These are phyloP conservation scores for Danielia reshetovae DNA, from an alignment of 805 yeast genomes.

Conservation along the genomic window DNA sequence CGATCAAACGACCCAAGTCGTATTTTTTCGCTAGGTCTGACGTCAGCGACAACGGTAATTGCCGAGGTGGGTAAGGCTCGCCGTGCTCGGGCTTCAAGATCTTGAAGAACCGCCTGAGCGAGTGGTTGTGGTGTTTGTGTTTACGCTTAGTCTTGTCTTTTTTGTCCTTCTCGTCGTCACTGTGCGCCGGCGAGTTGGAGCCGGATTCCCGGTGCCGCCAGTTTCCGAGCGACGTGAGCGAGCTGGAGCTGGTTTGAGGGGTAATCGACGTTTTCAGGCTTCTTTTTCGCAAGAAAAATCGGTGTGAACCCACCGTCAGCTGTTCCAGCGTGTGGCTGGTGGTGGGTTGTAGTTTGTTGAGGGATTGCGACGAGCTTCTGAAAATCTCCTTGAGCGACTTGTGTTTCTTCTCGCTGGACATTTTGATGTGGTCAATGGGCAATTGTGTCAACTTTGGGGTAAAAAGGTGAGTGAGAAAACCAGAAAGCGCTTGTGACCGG, in stretches of 20 bases:
- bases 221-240: slow-evolving; percentile 15
- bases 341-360: slow-evolving; percentile 4
- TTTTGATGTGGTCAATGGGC: too few relatives aligned
- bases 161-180: slow-evolving; percentile 2
- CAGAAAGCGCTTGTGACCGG: too few relatives aligned
- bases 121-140: slow-evolving; percentile 20
- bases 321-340: slow-evolving; percentile 3
- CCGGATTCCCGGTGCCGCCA: slow-evolving; percentile 1
- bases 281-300: slow-evolving; percentile 22
- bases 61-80: slow-evolving; percentile 6
- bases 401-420: slow-evolving; percentile 12
- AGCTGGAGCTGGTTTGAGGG: slow-evolving; percentile 23
- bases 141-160: slow-evolving; percentile 4
- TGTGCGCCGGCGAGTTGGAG: slow-evolving; percentile 4
- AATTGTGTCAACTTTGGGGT: too few relatives aligned
- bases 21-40: slow-evolving; percentile 47
- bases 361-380: slow-evolving; percentile 4
- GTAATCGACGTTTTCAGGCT: slow-evolving; percentile 22
- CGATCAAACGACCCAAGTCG: slow-evolving; percentile 69
- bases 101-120: slow-evolving; percentile 50
- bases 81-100: slow-evolving; percentile 32
- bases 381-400: slow-evolving; percentile 13
- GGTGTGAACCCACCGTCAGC: slow-evolving; percentile 14
- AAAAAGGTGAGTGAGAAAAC: too few relatives aligned
- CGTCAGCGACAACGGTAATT: slow-evolving; percentile 9